Evolutionary conservation across 495 filamentous ascomycete genomes (phyloP).

Genomic region (Hypoxylon perforatum): DNA sequence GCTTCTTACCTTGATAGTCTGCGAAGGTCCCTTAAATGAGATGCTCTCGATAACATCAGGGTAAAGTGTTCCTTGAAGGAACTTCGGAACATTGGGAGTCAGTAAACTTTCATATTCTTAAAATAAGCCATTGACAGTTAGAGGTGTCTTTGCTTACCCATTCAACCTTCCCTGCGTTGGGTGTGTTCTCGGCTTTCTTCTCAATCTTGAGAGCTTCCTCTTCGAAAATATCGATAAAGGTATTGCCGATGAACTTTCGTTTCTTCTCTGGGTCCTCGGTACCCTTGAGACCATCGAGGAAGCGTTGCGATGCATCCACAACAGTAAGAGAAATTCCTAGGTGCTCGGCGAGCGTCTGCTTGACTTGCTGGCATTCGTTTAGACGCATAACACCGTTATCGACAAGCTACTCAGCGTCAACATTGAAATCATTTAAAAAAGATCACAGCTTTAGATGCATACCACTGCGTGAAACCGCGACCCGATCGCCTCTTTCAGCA

Average conservation of each 20-base stretch:
- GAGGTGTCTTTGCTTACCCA: slow-evolving; percentile 54
- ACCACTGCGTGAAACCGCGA: slow-evolving; percentile 86
- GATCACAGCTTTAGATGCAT: too few relatives aligned
- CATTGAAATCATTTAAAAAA: too few relatives aligned
- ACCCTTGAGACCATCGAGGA: slow-evolving; percentile 78
- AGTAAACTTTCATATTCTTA: not conserved
- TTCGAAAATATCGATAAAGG: slow-evolving; percentile 91
- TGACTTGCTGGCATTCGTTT: slow-evolving; percentile 83
- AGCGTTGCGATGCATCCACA: slow-evolving; percentile 79
- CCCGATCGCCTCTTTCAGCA: slow-evolving; percentile 81
- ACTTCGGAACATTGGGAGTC: slow-evolving; percentile 32
- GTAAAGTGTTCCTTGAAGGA: slow-evolving; percentile 88
- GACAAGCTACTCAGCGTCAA: slow-evolving; percentile 58
- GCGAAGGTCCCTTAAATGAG: slow-evolving; percentile 82
- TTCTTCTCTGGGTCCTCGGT: slow-evolving; percentile 88
- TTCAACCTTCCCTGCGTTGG: slow-evolving; percentile 74
- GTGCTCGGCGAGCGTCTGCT: slow-evolving; percentile 77
- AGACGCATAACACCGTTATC: slow-evolving; percentile 85
- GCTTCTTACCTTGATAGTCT: slow-evolving; percentile 75
- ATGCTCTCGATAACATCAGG: slow-evolving; percentile 76
- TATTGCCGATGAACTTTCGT: slow-evolving; percentile 89
- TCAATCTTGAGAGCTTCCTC: slow-evolving; percentile 81
- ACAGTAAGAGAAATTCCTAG: slow-evolving; percentile 93
- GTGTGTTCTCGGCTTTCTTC: slow-evolving; percentile 68
- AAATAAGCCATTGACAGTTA: too few relatives aligned